Percentiles rank a stretch among this genome's conserved stretches.
phyloP scores from a whole-genome alignment of 768 basidiomycete species.

The Lentinus tigrinus region DNA sequence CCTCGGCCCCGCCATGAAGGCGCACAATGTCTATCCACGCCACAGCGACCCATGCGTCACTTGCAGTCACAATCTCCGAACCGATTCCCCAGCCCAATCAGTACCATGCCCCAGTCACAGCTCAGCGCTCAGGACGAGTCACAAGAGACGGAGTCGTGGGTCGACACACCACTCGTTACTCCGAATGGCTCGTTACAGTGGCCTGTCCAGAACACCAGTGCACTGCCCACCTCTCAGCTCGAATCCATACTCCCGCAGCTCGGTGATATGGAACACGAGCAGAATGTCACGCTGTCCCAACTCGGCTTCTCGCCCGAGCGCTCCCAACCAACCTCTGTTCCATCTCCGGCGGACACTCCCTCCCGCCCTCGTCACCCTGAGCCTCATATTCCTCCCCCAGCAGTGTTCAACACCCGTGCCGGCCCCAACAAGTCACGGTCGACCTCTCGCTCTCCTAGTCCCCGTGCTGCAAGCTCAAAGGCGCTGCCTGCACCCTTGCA shows the following conservation, averaged over 20 bases:
- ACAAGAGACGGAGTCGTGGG: constrained; percentile 44
- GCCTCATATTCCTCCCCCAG: constrained; percentile 7
- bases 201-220: constrained; percentile 33
- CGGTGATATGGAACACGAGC: constrained; percentile 23
- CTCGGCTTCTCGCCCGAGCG: constrained; percentile 32
- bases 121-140: constrained; percentile 28
- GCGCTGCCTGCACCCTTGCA: not conserved
- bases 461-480: not conserved
- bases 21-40: constrained; percentile 3
- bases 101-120: constrained; percentile 1
- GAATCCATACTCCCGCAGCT: constrained; percentile 27
- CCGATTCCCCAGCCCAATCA: not conserved
- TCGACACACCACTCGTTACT: constrained; percentile 53
- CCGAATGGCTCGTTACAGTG: constrained; percentile 55
- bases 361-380: not conserved
- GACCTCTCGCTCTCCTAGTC: not conserved
- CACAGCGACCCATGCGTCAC: not conserved
- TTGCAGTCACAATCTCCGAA: not conserved
- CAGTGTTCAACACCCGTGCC: not conserved
- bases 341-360: constrained; percentile 3
- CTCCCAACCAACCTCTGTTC: constrained; percentile 3
- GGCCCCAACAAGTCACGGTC: not conserved
- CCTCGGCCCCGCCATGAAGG: not conserved
- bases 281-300: constrained; percentile 38
- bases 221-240: constrained; percentile 37